A percentile compares a stretch with the other conserved stretches of the same genome.
phyloP scores from a whole-genome alignment of 306 rosid genomes.

The Canavalia gladiata region DNA sequence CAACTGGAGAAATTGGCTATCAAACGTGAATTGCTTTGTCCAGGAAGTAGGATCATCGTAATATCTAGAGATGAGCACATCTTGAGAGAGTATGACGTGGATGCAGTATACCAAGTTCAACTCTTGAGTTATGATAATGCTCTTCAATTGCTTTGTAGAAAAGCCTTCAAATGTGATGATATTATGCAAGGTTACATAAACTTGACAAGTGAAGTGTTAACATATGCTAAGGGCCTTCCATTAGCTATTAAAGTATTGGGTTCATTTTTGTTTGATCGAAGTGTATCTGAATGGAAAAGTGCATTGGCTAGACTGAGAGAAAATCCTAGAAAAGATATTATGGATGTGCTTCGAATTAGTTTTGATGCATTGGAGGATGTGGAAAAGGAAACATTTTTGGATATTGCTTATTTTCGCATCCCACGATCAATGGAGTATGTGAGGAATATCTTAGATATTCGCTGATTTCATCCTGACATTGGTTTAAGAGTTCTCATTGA shows the following conservation, averaged over 20 bases:
- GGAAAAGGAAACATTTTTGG: slow-evolving; percentile 43
- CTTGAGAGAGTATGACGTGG: background rate
- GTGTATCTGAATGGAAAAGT: background rate
- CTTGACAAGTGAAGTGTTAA: background rate
- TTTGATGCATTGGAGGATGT: background rate
- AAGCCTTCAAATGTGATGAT: background rate
- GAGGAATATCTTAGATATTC: background rate
- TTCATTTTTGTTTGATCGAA: background rate
- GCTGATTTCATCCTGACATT: slow-evolving; percentile 7
- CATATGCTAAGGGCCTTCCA: slow-evolving; percentile 27
- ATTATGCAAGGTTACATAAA: background rate
- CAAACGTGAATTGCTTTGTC: background rate
- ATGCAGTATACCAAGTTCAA: background rate
- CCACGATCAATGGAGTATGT: rapidly evolving
- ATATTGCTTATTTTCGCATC: slow-evolving; percentile 31
- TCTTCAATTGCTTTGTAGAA: slow-evolving; percentile 30
- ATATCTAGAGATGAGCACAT: slow-evolving; percentile 29
- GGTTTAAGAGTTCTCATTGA: slow-evolving; percentile 40
- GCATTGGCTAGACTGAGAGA: slow-evolving; percentile 16
- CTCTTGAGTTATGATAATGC: background rate
- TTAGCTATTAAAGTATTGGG: slow-evolving; percentile 42
- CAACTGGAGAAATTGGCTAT: slow-evolving; percentile 4
- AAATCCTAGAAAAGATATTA: background rate
- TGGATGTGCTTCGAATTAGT: slow-evolving; percentile 33
- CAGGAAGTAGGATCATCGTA: slow-evolving; percentile 40